phyloP scores from a whole-genome alignment of 495 filamentous ascomycete genomes.

The Glutinoglossum americanum region DNA sequence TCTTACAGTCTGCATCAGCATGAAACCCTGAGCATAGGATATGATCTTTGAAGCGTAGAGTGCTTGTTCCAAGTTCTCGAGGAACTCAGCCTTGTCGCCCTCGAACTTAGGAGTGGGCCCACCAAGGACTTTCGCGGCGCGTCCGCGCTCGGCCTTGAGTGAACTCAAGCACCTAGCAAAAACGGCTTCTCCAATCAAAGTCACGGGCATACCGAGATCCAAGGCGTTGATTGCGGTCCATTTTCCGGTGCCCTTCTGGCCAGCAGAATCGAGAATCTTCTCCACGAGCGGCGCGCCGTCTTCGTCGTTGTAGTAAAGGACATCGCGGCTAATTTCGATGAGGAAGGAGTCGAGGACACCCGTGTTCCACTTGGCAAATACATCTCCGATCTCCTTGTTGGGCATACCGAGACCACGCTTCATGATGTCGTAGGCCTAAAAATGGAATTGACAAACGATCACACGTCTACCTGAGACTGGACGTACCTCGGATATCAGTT shows the following conservation, averaged over 20 bases:
- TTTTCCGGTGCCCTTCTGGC: conserved; percentile 98
- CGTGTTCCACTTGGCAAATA: conserved; percentile 91
- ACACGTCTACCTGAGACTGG: conserved; percentile 1
- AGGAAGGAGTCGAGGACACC: conserved; percentile 98
- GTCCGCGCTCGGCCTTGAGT: conserved; percentile 79
- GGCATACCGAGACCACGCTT: conserved; percentile 78
- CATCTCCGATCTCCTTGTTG: conserved; percentile 84
- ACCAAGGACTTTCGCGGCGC: conserved; percentile 56
- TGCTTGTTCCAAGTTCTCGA: conserved; percentile 93
- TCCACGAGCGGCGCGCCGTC: conserved; percentile 79
- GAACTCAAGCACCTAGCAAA: conserved; percentile 86
- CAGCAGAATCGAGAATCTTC: conserved; percentile 97
- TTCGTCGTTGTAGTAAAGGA: conserved; percentile 91
- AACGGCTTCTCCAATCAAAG: conserved; percentile 90
- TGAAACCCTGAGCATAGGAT: conserved; percentile 98
- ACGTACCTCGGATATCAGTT: conserved; percentile 94
- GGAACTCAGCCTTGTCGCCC: conserved; percentile 78
- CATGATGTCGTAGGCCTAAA: conserved; percentile 97
- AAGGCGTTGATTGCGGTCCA: conserved; percentile 99
- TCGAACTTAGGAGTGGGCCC: conserved; percentile 61
- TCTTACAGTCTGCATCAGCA: conserved; percentile 95
- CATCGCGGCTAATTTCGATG: conserved; percentile 95
- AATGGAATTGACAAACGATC: neutral
- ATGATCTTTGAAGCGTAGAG: conserved; percentile 99
- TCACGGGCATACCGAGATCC: conserved; percentile 97